Evolutionary conservation across 805 yeast genomes (phyloP).

Genomic region (Saccharomycopsis schoenii): DNA sequence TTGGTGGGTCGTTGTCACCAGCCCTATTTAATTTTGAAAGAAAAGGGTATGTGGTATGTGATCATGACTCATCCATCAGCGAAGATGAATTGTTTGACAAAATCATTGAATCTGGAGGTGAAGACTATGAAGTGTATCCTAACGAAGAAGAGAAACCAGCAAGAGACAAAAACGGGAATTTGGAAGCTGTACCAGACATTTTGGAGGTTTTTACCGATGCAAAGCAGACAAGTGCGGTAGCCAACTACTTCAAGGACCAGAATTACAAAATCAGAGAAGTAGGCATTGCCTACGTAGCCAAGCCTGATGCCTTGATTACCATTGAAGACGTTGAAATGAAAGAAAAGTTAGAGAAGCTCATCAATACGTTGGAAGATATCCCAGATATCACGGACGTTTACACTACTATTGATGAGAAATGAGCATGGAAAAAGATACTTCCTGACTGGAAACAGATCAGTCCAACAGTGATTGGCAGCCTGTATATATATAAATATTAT

Average conservation of each 20-base stretch:
- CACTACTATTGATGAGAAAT: conserved; percentile 35
- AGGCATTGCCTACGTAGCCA: conserved; percentile 59
- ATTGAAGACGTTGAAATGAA: conserved; percentile 43
- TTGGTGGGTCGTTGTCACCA: conserved; percentile 64
- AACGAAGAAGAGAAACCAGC: conserved; percentile 28
- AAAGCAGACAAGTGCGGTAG: conserved; percentile 48
- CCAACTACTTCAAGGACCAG: conserved; percentile 42
- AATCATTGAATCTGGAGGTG: conserved; percentile 69
- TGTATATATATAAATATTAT: neutral
- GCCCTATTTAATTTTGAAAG: conserved; percentile 68
- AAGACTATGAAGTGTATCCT: conserved; percentile 49
- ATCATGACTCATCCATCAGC: conserved; percentile 25
- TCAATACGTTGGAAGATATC: conserved; percentile 57
- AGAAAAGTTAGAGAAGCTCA: conserved; percentile 46
- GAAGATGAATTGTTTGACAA: conserved; percentile 63
- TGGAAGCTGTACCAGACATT: conserved; percentile 20
- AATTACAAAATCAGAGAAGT: conserved; percentile 57
- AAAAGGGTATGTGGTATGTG: conserved; percentile 61
- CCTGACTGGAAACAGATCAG: neutral
- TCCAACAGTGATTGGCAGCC: neutral
- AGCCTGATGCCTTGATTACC: conserved; percentile 46
- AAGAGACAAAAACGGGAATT: conserved; percentile 21
- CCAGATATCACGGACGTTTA: conserved; percentile 78
- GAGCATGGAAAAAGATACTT: neutral
- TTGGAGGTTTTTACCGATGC: conserved; percentile 55